Evolutionary conservation across 2,329 filamentous ascomycete species (phyloP).

Genomic region (Kalaharituber pfeilii): DNA sequence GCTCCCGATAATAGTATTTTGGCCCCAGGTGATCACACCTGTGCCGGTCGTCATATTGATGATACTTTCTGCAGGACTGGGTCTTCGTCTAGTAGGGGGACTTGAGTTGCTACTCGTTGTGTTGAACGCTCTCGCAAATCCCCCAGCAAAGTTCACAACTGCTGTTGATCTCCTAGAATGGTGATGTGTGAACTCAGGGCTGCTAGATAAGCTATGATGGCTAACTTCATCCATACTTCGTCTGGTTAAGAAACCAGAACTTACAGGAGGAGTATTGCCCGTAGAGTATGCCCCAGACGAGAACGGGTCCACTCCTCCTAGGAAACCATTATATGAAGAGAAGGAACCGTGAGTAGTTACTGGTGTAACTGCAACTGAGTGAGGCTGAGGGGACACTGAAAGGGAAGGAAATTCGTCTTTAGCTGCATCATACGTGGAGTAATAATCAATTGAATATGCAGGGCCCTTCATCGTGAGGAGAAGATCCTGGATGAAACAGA

Average conservation of each 20-base stretch:
- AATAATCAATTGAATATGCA: conserved; percentile 50
- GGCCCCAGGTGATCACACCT: conserved; percentile 27
- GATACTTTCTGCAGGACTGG: conserved; percentile 45
- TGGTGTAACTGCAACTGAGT: conserved; percentile 30
- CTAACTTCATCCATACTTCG: conserved; percentile 7
- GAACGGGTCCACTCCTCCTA: conserved; percentile 31
- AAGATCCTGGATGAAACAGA: conserved; percentile 33
- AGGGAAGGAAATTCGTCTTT: conserved; percentile 39
- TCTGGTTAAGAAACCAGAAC: conserved; percentile 9
- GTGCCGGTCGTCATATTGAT: conserved; percentile 38
- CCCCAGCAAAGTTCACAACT: conserved; percentile 4
- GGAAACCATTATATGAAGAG: conserved; percentile 16
- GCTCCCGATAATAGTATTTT: conserved; percentile 27
- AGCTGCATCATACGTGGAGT: conserved; percentile 42
- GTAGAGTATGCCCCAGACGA: conserved; percentile 23
- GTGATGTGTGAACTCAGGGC: conserved; percentile 20
- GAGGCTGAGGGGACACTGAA: conserved; percentile 33
- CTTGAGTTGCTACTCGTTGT: conserved; percentile 7
- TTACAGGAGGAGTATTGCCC: conserved; percentile 19
- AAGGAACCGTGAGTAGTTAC: conserved; percentile 22
- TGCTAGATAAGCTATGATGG: conserved; percentile 19
- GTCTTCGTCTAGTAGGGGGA: conserved; percentile 34
- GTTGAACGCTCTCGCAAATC: conserved; percentile 8
- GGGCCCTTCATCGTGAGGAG: conserved; percentile 49
- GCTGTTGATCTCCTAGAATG: conserved; percentile 1